Conservation (phyloP, 192 early-diverging fungal genomes). For the Podila epicladia region DNA sequence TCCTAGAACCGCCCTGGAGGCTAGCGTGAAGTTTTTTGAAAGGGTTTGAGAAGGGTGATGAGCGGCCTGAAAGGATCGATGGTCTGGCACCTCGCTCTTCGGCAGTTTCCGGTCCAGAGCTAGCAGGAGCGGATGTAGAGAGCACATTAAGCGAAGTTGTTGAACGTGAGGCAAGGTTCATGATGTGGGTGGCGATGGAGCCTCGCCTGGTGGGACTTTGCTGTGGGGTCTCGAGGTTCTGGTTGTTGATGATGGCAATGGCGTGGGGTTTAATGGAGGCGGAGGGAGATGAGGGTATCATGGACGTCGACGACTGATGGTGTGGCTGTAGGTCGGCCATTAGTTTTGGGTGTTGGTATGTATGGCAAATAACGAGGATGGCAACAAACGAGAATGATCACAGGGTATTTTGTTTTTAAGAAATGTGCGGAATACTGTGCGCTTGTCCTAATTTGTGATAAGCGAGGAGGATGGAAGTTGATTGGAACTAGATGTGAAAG, state of each 20-base stretch:
- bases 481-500: too few species aligned
- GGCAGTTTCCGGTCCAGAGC: not conserved
- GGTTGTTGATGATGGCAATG: not conserved
- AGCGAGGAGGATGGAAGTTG: too few species aligned
- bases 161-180: conserved; percentile 32
- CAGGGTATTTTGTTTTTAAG: too few species aligned
- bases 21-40: conserved; percentile 44
- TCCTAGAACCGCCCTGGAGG: conserved; percentile 9
- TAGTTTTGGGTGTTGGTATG: too few species aligned
- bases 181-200: conserved; percentile 41
- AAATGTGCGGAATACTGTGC: too few species aligned
- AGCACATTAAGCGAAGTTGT: conserved; percentile 41
- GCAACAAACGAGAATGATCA: too few species aligned
- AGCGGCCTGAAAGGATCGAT: conserved; percentile 17
- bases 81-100: conserved; percentile 18
- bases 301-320: too few species aligned
- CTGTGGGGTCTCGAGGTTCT: not conserved
- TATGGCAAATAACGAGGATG: too few species aligned
- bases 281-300: not conserved
- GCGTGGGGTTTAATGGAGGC: not conserved
- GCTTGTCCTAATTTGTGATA: too few species aligned
- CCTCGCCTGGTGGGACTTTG: conserved; percentile 15
- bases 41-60: conserved; percentile 40
- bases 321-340: too few species aligned
- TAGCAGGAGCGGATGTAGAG: conserved; percentile 34